Base-by-base conservation (phyloP, 208 protist genomes). In the Spongospora subterranea region DNA sequence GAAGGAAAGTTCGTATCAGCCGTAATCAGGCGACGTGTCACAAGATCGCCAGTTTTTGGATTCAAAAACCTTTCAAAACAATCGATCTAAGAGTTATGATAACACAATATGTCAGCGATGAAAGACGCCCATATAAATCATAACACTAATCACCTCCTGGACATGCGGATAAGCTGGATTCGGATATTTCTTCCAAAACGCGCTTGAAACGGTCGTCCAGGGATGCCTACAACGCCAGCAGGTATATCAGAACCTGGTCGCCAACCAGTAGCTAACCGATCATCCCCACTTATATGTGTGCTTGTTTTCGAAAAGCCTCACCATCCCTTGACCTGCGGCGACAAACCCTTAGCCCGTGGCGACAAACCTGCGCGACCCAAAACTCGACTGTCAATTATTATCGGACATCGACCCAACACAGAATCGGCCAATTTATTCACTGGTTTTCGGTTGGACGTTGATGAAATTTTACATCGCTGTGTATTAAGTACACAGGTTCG, bases 121-220 rank as follows among this genome's bases (percentile, higher is more conserved):
- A n/a, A n/a, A n/a, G n/a, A n/a, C n/a, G n/a, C n/a, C n/a, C n/a
- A n/a, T n/a, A n/a, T n/a, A n/a, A n/a, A n/a, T n/a, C n/a, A n/a
- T n/a, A n/a, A n/a, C n/a, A n/a, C n/a, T n/a, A n/a, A n/a, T n/a
- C 24, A 60, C 50, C 24, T 82, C 71, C n/a, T 82, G 6, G 71
- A 82, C 71, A n/a, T 82, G 71, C 6, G 71, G 71, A 43, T 82
- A 82, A 40, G 71, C n/a, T 43, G 71, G 71, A 43, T 82, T 82
- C 71, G 71, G 71, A 43, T 82, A 82, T 43, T 82, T 82, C 35
- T 82, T 35, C 71, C 71, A 82, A 43, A 82, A 82, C 71, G 71
- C 71, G 35, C 40, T 82, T 43, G 71, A 82, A 13, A 82, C 71
- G 17, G 71, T 82, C 17, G 71, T 17, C 71, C 71, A 82, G 6